phyloP scores from a whole-genome alignment of 176 grass and related monocot genomes.

The Eleusine coracana region DNA sequence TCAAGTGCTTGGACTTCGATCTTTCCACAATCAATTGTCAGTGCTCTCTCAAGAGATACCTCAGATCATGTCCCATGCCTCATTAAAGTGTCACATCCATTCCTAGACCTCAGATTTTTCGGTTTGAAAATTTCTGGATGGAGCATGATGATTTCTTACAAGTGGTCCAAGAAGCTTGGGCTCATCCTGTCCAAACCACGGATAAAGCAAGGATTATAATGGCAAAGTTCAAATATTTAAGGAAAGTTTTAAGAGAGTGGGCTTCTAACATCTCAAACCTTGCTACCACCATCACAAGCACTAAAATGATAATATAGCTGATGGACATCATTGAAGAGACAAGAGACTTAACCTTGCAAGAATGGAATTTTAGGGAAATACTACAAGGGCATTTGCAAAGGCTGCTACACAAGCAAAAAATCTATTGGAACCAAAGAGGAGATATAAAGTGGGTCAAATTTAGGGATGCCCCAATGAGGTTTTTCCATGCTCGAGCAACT shows the following conservation, averaged over 20 bases:
- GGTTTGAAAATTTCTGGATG: background rate
- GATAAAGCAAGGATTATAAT: background rate
- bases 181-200: accelerated
- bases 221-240: background rate
- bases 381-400: background rate
- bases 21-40: background rate
- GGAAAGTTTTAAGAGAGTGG: background rate
- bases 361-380: background rate
- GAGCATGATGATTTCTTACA: background rate
- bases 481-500: background rate
- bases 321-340: background rate
- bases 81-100: background rate
- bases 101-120: background rate
- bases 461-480: background rate
- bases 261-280: background rate
- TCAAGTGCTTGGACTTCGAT: background rate
- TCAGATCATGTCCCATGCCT: background rate
- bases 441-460: background rate
- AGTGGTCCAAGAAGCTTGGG: background rate
- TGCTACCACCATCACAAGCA: background rate
- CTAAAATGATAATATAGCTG: background rate
- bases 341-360: background rate
- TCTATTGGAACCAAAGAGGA: background rate
- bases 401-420: background rate
- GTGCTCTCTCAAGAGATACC: background rate